Evolutionary conservation across 306 rosid genomes (phyloP).

Genomic region (Comarum palustre): DNA sequence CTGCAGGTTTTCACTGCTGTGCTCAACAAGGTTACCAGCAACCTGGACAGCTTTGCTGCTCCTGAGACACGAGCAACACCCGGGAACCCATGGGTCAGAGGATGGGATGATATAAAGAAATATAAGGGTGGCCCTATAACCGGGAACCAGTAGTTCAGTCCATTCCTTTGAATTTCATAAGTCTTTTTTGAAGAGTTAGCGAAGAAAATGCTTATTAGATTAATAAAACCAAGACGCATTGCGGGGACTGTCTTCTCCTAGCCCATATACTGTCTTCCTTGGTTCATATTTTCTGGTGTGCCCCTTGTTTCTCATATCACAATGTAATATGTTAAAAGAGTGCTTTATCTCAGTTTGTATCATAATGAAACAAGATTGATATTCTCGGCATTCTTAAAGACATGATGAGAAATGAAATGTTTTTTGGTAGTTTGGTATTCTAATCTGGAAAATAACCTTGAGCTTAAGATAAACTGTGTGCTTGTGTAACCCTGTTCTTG

Average conservation of each 20-base stretch:
- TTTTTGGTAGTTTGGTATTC: not conserved
- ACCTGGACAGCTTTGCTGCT: slow-evolving; percentile 60
- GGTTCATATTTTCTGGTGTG: not conserved
- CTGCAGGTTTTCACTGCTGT: slow-evolving; percentile 73
- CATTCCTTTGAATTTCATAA: not conserved
- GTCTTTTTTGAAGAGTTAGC: too few species aligned
- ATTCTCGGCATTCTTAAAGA: too few species aligned
- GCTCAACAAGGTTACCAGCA: slow-evolving; percentile 45
- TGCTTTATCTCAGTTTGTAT: not conserved
- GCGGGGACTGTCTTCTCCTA: not conserved
- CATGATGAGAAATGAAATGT: not conserved
- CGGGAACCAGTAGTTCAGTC: slow-evolving; percentile 65
- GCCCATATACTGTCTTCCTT: not conserved
- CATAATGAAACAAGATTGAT: not conserved
- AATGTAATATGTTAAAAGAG: not conserved
- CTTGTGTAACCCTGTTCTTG: not conserved
- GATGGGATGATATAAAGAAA: slow-evolving; percentile 87
- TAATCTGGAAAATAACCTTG: not conserved
- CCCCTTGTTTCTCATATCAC: not conserved
- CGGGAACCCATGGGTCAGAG: slow-evolving; percentile 88
- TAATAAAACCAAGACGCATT: slow-evolving; percentile 8
- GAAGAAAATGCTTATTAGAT: not conserved
- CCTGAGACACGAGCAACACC: slow-evolving; percentile 73
- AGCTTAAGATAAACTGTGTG: not conserved
- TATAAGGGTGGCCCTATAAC: slow-evolving; percentile 53